A percentile compares a stretch with the other conserved stretches of the same genome.
phyloP scores from a whole-genome alignment of 768 basidiomycete species.

The Pleurotus giganteus region DNA sequence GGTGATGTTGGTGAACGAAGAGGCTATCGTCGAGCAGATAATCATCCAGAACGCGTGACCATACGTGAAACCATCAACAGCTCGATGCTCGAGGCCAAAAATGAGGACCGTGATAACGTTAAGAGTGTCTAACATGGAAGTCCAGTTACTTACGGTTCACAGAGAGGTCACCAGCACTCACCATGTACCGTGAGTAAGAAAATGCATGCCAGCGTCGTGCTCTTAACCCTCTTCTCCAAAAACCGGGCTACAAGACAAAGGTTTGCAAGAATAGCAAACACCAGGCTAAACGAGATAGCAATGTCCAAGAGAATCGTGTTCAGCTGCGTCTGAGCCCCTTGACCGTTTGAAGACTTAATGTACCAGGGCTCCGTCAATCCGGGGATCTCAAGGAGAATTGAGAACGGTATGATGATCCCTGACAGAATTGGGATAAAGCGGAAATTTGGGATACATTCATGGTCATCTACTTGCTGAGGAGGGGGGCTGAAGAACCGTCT shows the following conservation, averaged over 20 bases:
- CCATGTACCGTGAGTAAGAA: constrained; percentile 69
- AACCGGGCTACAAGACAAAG: constrained; percentile 66
- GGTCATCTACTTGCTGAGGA: constrained; percentile 21
- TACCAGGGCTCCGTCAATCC: constrained; percentile 78
- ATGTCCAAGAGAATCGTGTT: constrained; percentile 60
- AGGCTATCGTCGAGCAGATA: constrained; percentile 69
- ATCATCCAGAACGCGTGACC: constrained; percentile 76
- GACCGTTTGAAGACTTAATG: constrained; percentile 47
- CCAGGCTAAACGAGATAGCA: constrained; percentile 66
- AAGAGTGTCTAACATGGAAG: constrained; percentile 57
- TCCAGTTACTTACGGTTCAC: neutral
- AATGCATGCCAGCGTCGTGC: constrained; percentile 64
- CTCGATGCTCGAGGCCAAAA: constrained; percentile 63
- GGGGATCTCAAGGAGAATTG: constrained; percentile 81
- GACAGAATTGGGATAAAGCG: constrained; percentile 65
- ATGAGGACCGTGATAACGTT: constrained; percentile 56
- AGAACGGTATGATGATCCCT: constrained; percentile 69
- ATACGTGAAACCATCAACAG: constrained; percentile 68
- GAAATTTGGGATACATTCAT: constrained; percentile 51
- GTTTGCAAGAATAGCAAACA: constrained; percentile 68
- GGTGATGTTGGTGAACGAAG: constrained; percentile 63
- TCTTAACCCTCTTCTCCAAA: constrained; percentile 62
- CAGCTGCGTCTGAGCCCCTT: constrained; percentile 41
- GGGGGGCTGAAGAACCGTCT: constrained; percentile 18
- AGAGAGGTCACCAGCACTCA: constrained; percentile 24